These are phyloP conservation scores for Ceriops zippeliana DNA, from an alignment of 345 rosid species.

Conservation along the genomic window DNA sequence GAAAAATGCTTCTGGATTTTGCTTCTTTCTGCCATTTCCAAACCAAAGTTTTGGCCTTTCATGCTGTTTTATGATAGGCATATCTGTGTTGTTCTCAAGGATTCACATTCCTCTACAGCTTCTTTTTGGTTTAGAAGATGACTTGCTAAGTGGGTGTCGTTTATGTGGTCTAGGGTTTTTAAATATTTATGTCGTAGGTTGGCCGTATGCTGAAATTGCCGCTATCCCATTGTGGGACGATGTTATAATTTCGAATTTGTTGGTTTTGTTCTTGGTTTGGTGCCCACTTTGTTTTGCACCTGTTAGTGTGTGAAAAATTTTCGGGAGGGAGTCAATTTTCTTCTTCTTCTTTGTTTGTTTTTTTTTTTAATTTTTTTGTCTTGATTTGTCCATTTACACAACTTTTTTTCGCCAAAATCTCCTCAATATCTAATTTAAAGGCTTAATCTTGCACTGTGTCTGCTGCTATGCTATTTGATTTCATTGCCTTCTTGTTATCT, in stretches of 20 bases:
- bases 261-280: not conserved
- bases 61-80: constrained; percentile 6
- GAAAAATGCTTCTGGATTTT: constrained; percentile 21
- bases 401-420: constrained; percentile 13
- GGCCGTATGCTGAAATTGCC: no score
- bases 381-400: constrained; percentile 6
- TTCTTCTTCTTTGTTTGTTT: not conserved
- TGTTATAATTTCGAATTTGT: not conserved
- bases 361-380: no score
- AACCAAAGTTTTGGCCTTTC: constrained; percentile 25
- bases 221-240: not conserved
- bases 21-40: constrained; percentile 17
- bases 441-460: not conserved
- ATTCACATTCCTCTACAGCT: constrained; percentile 21
- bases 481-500: not conserved
- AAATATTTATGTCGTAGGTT: not conserved
- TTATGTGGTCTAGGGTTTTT: not conserved
- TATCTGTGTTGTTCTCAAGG: constrained; percentile 34
- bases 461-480: constrained; percentile 1
- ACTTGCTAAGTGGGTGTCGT: not conserved
- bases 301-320: constrained; percentile 2
- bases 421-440: constrained; percentile 5
- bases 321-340: constrained; percentile 4
- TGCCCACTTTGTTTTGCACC: not conserved
- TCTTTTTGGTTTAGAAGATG: constrained; percentile 9